Evolutionary conservation across 768 basidiomycete genomes (phyloP).

Genomic region (Suillus placidus): DNA sequence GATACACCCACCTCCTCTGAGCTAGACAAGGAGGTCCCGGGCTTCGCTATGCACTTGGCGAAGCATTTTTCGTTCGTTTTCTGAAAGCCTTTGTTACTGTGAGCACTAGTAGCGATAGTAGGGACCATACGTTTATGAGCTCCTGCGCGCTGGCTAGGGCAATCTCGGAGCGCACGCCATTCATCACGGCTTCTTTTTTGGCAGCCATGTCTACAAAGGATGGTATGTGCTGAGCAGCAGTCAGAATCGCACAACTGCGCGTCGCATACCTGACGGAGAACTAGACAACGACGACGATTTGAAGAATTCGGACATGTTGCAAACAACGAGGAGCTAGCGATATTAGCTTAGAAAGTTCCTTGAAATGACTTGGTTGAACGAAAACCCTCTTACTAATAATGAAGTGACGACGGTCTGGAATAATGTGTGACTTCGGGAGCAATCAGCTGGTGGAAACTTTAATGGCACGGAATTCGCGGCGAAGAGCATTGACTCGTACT

Average conservation of each 20-base stretch:
- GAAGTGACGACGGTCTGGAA: background rate
- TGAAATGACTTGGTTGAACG: background rate
- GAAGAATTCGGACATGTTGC: slow-evolving; percentile 58
- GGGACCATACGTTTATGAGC: slow-evolving; percentile 65
- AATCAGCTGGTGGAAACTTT: background rate
- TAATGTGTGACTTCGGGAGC: slow-evolving; percentile 2
- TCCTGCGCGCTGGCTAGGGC: slow-evolving; percentile 78
- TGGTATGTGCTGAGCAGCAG: background rate
- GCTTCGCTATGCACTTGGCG: slow-evolving; percentile 76
- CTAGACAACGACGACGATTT: slow-evolving; percentile 41
- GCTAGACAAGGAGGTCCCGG: slow-evolving; percentile 64
- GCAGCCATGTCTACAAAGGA: slow-evolving; percentile 36
- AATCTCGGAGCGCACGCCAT: slow-evolving; percentile 67
- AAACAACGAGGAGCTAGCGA: background rate
- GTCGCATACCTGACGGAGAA: slow-evolving; percentile 29
- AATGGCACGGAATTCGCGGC: background rate
- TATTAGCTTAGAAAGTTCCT: background rate
- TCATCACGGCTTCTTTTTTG: slow-evolving; percentile 54
- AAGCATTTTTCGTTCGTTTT: slow-evolving; percentile 82
- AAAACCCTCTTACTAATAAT: background rate
- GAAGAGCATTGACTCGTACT: background rate
- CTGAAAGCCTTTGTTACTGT: slow-evolving; percentile 38
- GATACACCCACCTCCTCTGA: slow-evolving; percentile 66
- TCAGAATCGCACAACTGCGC: background rate
- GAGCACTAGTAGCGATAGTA: background rate